Conservation (phyloP, 2,329 filamentous ascomycete genomes). For the Cytospora mali region DNA sequence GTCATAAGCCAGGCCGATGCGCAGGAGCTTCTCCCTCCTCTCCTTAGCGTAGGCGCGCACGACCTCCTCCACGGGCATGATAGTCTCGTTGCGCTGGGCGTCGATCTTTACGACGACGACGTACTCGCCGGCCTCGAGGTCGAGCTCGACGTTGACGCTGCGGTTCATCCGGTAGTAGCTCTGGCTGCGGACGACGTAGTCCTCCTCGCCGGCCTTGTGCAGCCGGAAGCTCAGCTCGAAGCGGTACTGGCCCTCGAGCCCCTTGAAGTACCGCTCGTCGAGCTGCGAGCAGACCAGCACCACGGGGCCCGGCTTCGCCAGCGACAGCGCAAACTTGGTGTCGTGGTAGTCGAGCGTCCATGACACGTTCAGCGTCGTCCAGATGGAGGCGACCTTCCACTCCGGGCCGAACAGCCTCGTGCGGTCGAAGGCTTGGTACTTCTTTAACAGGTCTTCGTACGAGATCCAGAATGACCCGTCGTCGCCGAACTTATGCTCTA, state of each 20-base stretch:
- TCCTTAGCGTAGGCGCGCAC: constrained; percentile 53
- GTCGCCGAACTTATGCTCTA: constrained; percentile 61
- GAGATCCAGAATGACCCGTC: constrained; percentile 68
- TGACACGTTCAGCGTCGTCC: constrained; percentile 64
- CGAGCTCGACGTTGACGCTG: constrained; percentile 61
- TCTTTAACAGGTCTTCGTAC: constrained; percentile 63
- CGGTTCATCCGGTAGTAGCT: constrained; percentile 61
- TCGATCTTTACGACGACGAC: constrained; percentile 59
- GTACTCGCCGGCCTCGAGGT: constrained; percentile 59
- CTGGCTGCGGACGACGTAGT: constrained; percentile 63
- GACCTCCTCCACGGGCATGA: constrained; percentile 57
- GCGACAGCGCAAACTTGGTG: constrained; percentile 59
- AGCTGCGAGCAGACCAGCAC: constrained; percentile 64
- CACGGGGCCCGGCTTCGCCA: constrained; percentile 59
- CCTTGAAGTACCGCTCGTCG: constrained; percentile 63
- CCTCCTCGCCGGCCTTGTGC: constrained; percentile 52
- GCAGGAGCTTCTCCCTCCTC: constrained; percentile 61
- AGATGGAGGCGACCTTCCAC: constrained; percentile 61
- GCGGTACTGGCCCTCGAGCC: constrained; percentile 60
- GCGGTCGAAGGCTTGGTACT: constrained; percentile 63
- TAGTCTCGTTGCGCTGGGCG: constrained; percentile 48
- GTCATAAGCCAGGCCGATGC: constrained; percentile 62
- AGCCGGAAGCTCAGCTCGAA: constrained; percentile 47
- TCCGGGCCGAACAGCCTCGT: constrained; percentile 63
- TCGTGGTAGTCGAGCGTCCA: constrained; percentile 65